Conservation (phyloP, 352 stramenopile genomes). For the Labyrinthula sp. region DNA sequence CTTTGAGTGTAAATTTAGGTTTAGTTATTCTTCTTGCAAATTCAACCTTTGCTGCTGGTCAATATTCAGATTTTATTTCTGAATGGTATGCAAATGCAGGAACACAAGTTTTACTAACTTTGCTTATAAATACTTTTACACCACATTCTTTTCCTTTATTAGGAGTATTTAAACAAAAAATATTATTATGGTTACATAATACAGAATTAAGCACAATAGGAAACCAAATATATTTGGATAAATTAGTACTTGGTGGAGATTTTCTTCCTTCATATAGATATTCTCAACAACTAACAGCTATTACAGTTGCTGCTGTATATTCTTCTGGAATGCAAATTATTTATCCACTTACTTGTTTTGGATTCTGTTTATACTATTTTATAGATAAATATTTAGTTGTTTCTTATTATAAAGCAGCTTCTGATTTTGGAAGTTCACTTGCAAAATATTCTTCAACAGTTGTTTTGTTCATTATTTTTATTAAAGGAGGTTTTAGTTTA, state of each 20-base stretch:
- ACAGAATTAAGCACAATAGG: slow-evolving; percentile 7
- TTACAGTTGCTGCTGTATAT: slow-evolving; percentile 47
- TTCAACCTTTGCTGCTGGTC: slow-evolving; percentile 32
- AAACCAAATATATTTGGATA: slow-evolving; percentile 41
- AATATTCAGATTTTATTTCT: slow-evolving; percentile 32
- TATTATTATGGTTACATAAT: slow-evolving; percentile 33
- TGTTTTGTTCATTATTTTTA: no score
- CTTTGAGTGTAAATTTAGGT: slow-evolving; percentile 43
- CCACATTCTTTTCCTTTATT: slow-evolving; percentile 39
- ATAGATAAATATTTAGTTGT: slow-evolving; percentile 47
- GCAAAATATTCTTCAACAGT: no score
- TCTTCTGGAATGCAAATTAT: slow-evolving; percentile 42
- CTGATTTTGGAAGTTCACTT: no score
- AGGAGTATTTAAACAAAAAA: no score
- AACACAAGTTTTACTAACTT: slow-evolving; percentile 39
- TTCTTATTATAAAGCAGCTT: slow-evolving; percentile 46
- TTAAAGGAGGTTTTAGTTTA: no score
- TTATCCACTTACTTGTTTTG: slow-evolving; percentile 39
- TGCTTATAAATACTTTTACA: slow-evolving; percentile 40
- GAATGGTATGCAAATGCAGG: slow-evolving; percentile 41
- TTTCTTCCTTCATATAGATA: slow-evolving; percentile 41
- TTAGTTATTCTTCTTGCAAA: slow-evolving; percentile 42
- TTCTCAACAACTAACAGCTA: slow-evolving; percentile 41
- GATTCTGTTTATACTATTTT: slow-evolving; percentile 45
- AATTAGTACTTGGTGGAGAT: slow-evolving; percentile 35